phyloP scores from a whole-genome alignment of 306 rosid genomes.

The Psophocarpus tetragonolobus region DNA sequence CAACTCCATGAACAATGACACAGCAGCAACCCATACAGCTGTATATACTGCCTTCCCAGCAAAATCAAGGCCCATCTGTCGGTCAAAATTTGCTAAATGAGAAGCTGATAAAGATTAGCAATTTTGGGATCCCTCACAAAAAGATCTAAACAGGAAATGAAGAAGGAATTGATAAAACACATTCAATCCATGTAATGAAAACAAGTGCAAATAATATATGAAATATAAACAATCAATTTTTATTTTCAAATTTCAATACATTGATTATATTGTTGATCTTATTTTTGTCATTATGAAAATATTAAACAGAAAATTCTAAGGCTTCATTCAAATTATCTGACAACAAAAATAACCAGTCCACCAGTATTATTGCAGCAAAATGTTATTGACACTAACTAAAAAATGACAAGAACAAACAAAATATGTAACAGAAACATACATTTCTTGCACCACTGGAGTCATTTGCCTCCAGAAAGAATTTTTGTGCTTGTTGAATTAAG shows the following conservation, averaged over 20 bases:
- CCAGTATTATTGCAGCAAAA: slow-evolving; percentile 23
- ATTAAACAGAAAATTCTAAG: background rate
- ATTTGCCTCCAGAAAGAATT: slow-evolving; percentile 68
- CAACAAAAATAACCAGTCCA: slow-evolving; percentile 23
- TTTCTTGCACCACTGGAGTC: slow-evolving; percentile 80
- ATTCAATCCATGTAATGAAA: slow-evolving; percentile 21
- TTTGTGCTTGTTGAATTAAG: slow-evolving; percentile 89
- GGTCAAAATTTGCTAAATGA: slow-evolving; percentile 28
- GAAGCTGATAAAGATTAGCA: slow-evolving; percentile 16
- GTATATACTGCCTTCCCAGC: slow-evolving; percentile 92
- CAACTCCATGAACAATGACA: slow-evolving; percentile 94
- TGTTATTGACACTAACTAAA: slow-evolving; percentile 2
- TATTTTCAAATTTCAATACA: background rate
- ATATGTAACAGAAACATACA: slow-evolving; percentile 62
- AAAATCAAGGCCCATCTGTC: slow-evolving; percentile 90
- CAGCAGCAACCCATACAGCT: slow-evolving; percentile 98
- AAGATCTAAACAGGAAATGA: slow-evolving; percentile 28
- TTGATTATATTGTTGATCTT: slow-evolving; percentile 7
- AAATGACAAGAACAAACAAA: slow-evolving; percentile 23
- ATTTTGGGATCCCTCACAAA: background rate
- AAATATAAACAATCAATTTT: background rate
- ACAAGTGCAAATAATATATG: slow-evolving; percentile 5
- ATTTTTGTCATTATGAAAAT: too few species aligned
- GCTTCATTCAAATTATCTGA: slow-evolving; percentile 22
- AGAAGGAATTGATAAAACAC: background rate